Base-by-base conservation (phyloP, 2,329 filamentous ascomycete species). In the Colletotrichum incanum region DNA sequence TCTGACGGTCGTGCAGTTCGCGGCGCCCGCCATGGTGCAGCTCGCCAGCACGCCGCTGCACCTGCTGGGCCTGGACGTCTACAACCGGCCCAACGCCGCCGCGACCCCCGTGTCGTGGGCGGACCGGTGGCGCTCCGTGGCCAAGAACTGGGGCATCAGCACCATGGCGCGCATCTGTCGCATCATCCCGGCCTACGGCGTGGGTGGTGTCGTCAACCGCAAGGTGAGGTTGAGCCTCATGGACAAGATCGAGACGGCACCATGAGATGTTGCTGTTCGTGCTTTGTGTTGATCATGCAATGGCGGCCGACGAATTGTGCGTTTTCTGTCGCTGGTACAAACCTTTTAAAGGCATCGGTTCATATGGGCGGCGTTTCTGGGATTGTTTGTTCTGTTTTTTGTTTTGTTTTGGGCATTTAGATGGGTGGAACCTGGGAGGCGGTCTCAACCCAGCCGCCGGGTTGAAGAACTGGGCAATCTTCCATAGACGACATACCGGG, bases 151-250 rank as follows among this genome's bases (percentile, higher is more conserved):
- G 91, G 83, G 88, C 23, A 88, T 92, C 74, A 96, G 93, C 80
- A 90, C 90, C 39, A 82, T 89, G 68, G 95, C 95, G 34, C 85
- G 95, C 65, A 93, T 98, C 82, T 93, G 93, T 73, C 89, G 95
- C 78, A 97, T 98, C 76, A 88, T 98, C 2, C 95, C 95, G 23
- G 95, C 95, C 0, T 98, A 96, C 85, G 95, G 95, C 2, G 87
- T 97, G 16, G 95, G 95, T 0, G 95, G 95, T 0, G 94, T 97
- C 14, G 93, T 96, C 14, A 98, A 98, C 82, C 88, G 87, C 71
- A 91, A 93, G 78, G 86, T 96, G 55, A 87, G 95, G 76, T 86
- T 84, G 78, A 84, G 80, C 65, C 79, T 96, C 76, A 95, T 97
- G 92, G 84, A 84, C 76, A 87, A 80, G 31, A 52, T 65, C 2